These are phyloP conservation scores for Rhodotorula kratochvilovae DNA, from an alignment of 768 basidiomycete species.

Conservation along the genomic window DNA sequence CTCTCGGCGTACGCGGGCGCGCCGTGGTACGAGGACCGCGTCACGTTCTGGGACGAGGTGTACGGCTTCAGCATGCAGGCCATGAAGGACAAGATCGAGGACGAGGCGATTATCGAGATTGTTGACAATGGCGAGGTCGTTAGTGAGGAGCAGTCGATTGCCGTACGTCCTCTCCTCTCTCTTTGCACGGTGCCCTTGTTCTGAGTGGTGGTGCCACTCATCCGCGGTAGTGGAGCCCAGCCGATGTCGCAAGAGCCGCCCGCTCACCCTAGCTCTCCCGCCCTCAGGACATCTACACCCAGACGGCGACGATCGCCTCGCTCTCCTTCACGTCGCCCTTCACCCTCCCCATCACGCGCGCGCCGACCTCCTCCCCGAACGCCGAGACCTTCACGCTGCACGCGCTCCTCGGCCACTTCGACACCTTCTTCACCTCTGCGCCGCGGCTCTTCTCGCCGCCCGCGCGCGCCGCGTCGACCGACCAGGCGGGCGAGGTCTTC, in stretches of 20 bases:
- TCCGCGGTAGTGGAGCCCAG: no score
- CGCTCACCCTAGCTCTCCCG: no score
- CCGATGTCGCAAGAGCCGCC: no score
- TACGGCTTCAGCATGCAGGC: conserved; percentile 86
- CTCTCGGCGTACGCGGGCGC: conserved; percentile 73
- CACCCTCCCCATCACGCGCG: conserved; percentile 53
- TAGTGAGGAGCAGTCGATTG: conserved; percentile 62
- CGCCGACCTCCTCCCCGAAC: conserved; percentile 45
- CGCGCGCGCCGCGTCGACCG: conserved; percentile 22
- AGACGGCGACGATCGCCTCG: conserved; percentile 61
- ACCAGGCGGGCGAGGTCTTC: conserved; percentile 40
- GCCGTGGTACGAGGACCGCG: conserved; percentile 71
- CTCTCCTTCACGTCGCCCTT: conserved; percentile 78
- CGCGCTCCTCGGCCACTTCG: conserved; percentile 86
- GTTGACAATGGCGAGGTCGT: conserved; percentile 63
- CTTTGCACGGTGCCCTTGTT: no score
- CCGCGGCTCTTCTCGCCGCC: conserved; percentile 40
- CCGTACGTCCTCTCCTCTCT: conserved; percentile 53
- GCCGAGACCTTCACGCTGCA: conserved; percentile 56
- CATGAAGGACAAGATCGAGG: conserved; percentile 70
- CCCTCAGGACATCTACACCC: conserved; percentile 77
- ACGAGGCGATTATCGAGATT: conserved; percentile 80
- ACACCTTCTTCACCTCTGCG: conserved; percentile 71
- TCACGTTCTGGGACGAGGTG: conserved; percentile 84
- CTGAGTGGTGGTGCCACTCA: no score